These are phyloP conservation scores for Gossypium ekmanianum DNA, from an alignment of 345 rosid species.

Conservation along the genomic window DNA sequence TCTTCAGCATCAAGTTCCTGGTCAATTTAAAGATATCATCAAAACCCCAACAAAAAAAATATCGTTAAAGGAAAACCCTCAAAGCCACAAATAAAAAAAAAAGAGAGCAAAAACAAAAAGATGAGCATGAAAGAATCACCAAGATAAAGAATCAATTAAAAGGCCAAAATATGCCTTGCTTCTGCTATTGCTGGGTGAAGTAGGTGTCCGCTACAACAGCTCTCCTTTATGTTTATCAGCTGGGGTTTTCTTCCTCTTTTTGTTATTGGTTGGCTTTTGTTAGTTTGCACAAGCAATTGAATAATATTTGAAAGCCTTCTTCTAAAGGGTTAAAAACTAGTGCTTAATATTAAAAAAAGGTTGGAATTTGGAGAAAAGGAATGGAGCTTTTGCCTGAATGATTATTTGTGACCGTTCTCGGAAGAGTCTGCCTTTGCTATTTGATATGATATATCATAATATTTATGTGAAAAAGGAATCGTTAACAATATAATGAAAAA, in stretches of 20 bases:
- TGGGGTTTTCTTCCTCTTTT: neutral
- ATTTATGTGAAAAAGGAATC: neutral
- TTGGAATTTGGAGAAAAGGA: constrained; percentile 8
- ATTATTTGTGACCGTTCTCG: constrained; percentile 20
- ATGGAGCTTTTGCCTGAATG: constrained; percentile 1
- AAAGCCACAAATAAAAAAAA: constrained; percentile 8
- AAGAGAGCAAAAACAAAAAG: neutral
- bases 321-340: neutral
- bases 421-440: neutral
- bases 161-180: constrained; percentile 6
- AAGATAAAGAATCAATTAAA: neutral
- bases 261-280: neutral
- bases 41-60: constrained; percentile 16
- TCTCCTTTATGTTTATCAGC: neutral
- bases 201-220: neutral
- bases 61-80: constrained; percentile 14
- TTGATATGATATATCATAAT: neutral
- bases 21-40: constrained; percentile 27
- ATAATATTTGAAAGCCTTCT: constrained; percentile 17
- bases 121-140: constrained; percentile 30
- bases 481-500: neutral
- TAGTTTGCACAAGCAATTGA: constrained; percentile 31
- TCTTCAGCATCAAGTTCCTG: constrained; percentile 19
- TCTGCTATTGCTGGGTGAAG: neutral
- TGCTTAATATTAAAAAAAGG: neutral